Percentiles rank a stretch among this genome's conserved stretches.
Conservation (phyloP, 1,284 basidiomycete genomes). For the Leccinum insigne region DNA sequence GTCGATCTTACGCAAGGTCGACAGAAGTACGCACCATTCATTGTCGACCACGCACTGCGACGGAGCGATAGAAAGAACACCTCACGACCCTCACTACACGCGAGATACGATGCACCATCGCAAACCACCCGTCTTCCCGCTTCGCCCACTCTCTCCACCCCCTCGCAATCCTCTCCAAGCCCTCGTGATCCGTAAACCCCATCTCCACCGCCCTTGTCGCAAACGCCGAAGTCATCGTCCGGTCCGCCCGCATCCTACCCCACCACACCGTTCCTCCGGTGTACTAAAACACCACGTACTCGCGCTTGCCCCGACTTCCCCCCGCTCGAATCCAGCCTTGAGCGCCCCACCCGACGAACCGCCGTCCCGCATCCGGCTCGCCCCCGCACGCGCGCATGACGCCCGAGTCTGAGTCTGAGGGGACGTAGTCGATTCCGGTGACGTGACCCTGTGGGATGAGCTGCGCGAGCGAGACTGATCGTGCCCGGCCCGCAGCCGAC, state of each 20-base stretch:
- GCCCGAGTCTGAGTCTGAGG: conserved; percentile 1
- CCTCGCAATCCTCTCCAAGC: conserved; percentile 26
- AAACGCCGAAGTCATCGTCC: conserved; percentile 33
- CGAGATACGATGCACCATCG: conserved; percentile 29
- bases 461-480: conserved; percentile 37
- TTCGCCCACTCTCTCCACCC: conserved; percentile 34
- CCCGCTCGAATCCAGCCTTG: conserved; percentile 21
- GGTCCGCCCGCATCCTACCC: conserved; percentile 37
- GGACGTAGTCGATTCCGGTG: conserved; percentile 38
- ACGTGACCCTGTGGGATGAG: conserved; percentile 42
- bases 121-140: conserved; percentile 38
- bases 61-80: too few relatives aligned
- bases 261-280: conserved; percentile 37
- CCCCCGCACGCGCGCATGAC: conserved; percentile 21
- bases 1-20: too few relatives aligned
- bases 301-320: conserved; percentile 27
- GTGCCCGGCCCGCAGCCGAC: conserved; percentile 49
- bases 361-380: conserved; percentile 29
- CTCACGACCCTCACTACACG: too few relatives aligned
- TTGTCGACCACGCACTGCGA: too few relatives aligned
- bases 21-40: too few relatives aligned
- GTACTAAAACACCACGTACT: conserved; percentile 38
- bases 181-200: conserved; percentile 24
- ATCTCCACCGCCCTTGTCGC: not conserved
- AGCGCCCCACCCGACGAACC: conserved; percentile 28